Conservation (phyloP, 179 eudicot genomes). For the Nepenthes alata region DNA sequence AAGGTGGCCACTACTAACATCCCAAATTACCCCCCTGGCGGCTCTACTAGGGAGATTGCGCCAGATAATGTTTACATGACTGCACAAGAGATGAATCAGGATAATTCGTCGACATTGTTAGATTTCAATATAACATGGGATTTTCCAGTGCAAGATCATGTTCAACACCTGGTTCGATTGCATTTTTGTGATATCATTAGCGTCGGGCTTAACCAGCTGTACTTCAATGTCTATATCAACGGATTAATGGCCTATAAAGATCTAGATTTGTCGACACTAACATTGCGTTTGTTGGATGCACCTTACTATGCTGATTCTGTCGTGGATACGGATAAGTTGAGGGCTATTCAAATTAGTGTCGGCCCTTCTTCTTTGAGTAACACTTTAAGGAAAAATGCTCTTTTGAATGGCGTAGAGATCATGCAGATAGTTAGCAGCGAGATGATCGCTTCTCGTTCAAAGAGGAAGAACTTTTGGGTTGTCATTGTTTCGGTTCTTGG, state of each 20-base stretch:
- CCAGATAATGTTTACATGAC: constrained; percentile 54
- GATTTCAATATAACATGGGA: constrained; percentile 61
- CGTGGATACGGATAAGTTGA: constrained; percentile 38
- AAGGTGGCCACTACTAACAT: constrained; percentile 21
- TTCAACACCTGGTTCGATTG: constrained; percentile 45
- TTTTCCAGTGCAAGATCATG: constrained; percentile 39
- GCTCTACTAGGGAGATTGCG: constrained; percentile 27
- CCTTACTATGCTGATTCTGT: constrained; percentile 41
- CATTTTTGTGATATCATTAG: constrained; percentile 49
- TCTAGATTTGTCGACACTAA: constrained; percentile 47
- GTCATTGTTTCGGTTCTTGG: constrained; percentile 38
- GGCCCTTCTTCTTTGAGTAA: constrained; percentile 64
- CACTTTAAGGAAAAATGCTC: constrained; percentile 43
- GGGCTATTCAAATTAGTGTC: constrained; percentile 42
- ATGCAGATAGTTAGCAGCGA: constrained; percentile 48
- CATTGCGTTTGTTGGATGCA: constrained; percentile 26
- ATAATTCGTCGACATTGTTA: constrained; percentile 14
- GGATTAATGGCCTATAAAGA: constrained; percentile 49
- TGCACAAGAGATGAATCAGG: constrained; percentile 59
- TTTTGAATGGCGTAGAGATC: constrained; percentile 72
- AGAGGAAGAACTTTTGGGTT: constrained; percentile 21
- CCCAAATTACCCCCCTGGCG: constrained; percentile 32
- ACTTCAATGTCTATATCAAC: constrained; percentile 57
- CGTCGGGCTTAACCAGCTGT: constrained; percentile 40
- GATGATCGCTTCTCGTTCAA: constrained; percentile 1